Percentiles rank a stretch among this genome's conserved stretches.
These are phyloP conservation scores for Sclerotinia minor DNA, from an alignment of 2,329 filamentous ascomycete species.

Conservation along the genomic window DNA sequence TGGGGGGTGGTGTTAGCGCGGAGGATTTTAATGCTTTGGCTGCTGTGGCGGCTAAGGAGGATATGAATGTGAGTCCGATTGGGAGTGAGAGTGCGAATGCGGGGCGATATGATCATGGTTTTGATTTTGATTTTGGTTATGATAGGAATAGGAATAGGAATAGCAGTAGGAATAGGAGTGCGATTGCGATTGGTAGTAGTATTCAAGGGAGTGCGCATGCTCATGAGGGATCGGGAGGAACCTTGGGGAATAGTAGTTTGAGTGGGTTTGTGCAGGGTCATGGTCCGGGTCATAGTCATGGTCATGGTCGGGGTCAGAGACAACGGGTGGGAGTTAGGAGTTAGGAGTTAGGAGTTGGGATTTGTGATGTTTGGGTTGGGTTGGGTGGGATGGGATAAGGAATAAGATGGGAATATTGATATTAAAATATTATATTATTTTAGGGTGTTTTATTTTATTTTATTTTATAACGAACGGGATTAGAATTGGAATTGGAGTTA, in stretches of 20 bases:
- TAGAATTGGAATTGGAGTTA: too few relatives aligned
- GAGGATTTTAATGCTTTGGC: neutral
- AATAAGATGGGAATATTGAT: too few relatives aligned
- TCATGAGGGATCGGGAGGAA: neutral
- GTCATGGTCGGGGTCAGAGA: neutral
- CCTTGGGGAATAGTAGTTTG: neutral
- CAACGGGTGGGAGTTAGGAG: neutral
- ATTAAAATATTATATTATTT: too few relatives aligned
- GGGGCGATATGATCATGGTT: too few relatives aligned
- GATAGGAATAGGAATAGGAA: too few relatives aligned
- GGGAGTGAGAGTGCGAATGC: neutral
- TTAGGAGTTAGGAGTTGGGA: conserved; percentile 6
- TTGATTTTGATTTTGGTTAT: too few relatives aligned
- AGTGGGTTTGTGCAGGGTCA: neutral
- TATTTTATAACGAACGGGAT: too few relatives aligned
- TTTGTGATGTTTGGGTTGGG: neutral
- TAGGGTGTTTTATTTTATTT: too few relatives aligned
- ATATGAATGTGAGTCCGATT: too few relatives aligned
- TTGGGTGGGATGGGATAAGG: neutral
- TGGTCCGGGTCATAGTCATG: neutral
- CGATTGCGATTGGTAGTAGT: neutral
- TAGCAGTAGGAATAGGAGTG: accelerated
- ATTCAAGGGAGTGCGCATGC: neutral
- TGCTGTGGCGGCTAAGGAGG: neutral
- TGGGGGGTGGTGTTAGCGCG: too few relatives aligned